Percentiles rank a stretch among this genome's conserved stretches.
These are phyloP conservation scores for Nymphaea thermarum DNA, from an alignment of 164 flowering plant genomes.

Conservation along the genomic window DNA sequence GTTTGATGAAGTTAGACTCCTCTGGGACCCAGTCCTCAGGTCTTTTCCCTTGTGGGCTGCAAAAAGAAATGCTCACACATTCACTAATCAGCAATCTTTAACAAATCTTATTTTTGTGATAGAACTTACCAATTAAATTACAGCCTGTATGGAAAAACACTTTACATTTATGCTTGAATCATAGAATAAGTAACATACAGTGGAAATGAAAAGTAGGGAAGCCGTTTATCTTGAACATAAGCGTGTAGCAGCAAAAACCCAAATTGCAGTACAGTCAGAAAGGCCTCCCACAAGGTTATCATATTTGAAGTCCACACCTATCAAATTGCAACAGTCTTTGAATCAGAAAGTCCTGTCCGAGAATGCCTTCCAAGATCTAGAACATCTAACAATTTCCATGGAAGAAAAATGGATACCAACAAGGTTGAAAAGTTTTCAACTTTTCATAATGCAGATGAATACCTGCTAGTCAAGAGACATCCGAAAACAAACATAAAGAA, in stretches of 20 bases:
- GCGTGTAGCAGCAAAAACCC: constrained; percentile 78
- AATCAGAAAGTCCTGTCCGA: no score
- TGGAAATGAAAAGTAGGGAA: constrained; percentile 85
- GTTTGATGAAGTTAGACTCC: constrained; percentile 24
- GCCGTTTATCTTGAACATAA: constrained; percentile 92
- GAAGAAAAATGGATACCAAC: no score
- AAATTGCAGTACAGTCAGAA: constrained; percentile 71
- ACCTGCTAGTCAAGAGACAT: no score
- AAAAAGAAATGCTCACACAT: neutral
- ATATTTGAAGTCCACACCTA: constrained; percentile 88
- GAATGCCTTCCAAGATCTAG: no score
- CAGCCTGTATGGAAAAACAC: no score
- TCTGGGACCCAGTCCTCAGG: constrained; percentile 90
- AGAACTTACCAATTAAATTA: no score
- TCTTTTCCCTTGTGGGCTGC: constrained; percentile 27
- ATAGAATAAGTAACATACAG: constrained; percentile 30
- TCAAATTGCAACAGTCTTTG: neutral
- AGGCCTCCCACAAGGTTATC: constrained; percentile 73
- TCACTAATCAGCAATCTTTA: no score
- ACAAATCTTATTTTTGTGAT: no score
- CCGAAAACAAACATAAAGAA: no score
- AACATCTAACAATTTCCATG: no score
- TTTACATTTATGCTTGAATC: neutral
- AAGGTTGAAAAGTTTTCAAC: no score
- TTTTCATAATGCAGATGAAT: no score